A percentile compares a stretch with the other conserved stretches of the same genome.
Evolutionary conservation across 768 basidiomycete genomes (phyloP).

Genomic region (Tulasnella sp.): DNA sequence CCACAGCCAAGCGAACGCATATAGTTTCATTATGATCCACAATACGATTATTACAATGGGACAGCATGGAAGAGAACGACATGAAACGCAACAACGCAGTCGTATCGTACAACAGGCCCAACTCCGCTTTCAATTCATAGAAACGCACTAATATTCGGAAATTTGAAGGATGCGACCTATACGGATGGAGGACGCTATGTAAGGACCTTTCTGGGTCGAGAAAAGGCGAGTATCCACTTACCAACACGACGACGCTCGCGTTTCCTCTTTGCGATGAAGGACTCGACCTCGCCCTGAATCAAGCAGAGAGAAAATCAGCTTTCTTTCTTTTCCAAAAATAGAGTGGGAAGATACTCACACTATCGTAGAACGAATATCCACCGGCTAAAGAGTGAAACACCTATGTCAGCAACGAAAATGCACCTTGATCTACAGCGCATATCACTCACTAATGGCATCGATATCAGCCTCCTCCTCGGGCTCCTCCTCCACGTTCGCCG

Average conservation of each 20-base stretch:
- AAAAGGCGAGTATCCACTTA: neutral
- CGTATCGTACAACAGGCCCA: slow-evolving; percentile 14
- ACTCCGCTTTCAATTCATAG: neutral
- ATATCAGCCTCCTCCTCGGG: slow-evolving; percentile 27
- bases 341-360: slow-evolving; percentile 27
- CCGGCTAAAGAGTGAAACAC: slow-evolving; percentile 8
- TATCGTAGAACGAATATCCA: slow-evolving; percentile 39
- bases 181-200: neutral
- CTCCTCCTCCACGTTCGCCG: slow-evolving; percentile 33
- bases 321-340: too few species aligned
- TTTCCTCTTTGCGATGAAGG: slow-evolving; percentile 32
- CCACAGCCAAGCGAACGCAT: too few species aligned
- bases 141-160: slow-evolving; percentile 22
- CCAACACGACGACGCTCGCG: slow-evolving; percentile 34
- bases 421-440: neutral
- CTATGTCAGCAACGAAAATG: neutral
- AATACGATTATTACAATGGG: neutral
- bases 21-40: neutral
- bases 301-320: neutral
- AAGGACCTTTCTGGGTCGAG: neutral
- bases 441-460: slow-evolving; percentile 20
- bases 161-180: slow-evolving; percentile 29
- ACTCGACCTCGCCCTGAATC: slow-evolving; percentile 36
- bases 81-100: neutral
- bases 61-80: neutral